Evolutionary conservation across 2,329 filamentous ascomycete genomes (phyloP).

Genomic region (Fusarium anthophilum): DNA sequence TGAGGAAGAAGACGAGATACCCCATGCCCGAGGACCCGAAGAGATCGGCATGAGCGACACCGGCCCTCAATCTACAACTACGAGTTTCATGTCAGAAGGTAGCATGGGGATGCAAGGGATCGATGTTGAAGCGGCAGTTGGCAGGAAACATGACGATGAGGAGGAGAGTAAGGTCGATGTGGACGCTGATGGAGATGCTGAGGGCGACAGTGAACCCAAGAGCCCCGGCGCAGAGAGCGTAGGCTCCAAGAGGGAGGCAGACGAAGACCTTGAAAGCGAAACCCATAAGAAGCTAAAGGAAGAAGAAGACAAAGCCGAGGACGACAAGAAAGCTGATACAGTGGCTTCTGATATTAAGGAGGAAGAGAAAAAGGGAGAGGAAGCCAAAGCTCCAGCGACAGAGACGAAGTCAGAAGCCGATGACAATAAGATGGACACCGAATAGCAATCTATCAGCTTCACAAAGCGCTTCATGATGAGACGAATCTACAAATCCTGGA

Average conservation of each 20-base stretch:
- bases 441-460: slow-evolving; percentile 19
- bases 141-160: slow-evolving; percentile 55
- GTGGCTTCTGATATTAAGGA: slow-evolving; percentile 6
- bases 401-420: slow-evolving; percentile 36
- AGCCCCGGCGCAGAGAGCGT: slow-evolving; percentile 46
- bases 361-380: neutral
- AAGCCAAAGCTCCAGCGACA: slow-evolving; percentile 20
- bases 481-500: slow-evolving; percentile 11
- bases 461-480: neutral
- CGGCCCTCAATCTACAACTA: slow-evolving; percentile 71
- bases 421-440: slow-evolving; percentile 41
- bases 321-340: slow-evolving; percentile 51
- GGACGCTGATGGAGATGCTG: slow-evolving; percentile 32
- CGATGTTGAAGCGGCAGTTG: slow-evolving; percentile 69
- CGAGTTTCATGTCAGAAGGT: slow-evolving; percentile 51
- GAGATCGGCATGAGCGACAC: slow-evolving; percentile 88
- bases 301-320: slow-evolving; percentile 39
- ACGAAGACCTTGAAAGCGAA: slow-evolving; percentile 55
- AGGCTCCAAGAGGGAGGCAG: slow-evolving; percentile 66
- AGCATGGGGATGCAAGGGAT: slow-evolving; percentile 63
- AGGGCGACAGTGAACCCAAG: slow-evolving; percentile 43
- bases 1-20: slow-evolving; percentile 66
- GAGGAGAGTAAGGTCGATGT: slow-evolving; percentile 36
- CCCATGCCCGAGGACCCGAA: slow-evolving; percentile 85
- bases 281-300: slow-evolving; percentile 62